These are phyloP conservation scores for Cymbopogon flexuosus DNA, from an alignment of 202 grass and related monocot genomes.

Conservation along the genomic window DNA sequence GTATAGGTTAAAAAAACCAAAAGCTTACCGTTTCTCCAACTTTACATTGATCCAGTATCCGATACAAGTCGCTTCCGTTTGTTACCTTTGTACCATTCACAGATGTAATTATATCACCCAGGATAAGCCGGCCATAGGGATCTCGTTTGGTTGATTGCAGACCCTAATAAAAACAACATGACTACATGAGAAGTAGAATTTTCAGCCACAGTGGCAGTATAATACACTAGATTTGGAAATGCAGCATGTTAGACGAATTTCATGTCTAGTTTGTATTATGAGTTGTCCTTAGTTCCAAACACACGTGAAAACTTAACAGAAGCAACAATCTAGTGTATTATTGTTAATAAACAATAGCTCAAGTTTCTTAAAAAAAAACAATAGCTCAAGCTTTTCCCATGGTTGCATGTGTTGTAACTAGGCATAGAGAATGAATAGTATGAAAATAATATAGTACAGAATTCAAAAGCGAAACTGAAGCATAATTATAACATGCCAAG, in stretches of 20 bases:
- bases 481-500: not conserved
- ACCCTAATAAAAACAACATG: constrained; percentile 39
- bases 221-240: not conserved
- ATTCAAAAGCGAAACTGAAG: not conserved
- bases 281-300: not conserved
- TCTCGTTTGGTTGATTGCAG: constrained; percentile 84
- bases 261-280: not conserved
- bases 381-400: not conserved
- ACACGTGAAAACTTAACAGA: not conserved
- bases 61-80: constrained; percentile 86
- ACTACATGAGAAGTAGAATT: not conserved
- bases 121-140: constrained; percentile 75
- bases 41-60: constrained; percentile 97
- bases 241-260: not conserved
- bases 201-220: constrained; percentile 1
- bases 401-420: not conserved
- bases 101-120: constrained; percentile 89
- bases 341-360: not conserved
- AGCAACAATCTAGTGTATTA: not conserved
- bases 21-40: constrained; percentile 80
- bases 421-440: not conserved
- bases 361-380: too few species aligned
- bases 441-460: not conserved
- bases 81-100: constrained; percentile 86
- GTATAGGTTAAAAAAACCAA: not conserved